Base-by-base conservation (phyloP, 2,329 filamentous ascomycete genomes). In the Ophiostoma perfectum region DNA sequence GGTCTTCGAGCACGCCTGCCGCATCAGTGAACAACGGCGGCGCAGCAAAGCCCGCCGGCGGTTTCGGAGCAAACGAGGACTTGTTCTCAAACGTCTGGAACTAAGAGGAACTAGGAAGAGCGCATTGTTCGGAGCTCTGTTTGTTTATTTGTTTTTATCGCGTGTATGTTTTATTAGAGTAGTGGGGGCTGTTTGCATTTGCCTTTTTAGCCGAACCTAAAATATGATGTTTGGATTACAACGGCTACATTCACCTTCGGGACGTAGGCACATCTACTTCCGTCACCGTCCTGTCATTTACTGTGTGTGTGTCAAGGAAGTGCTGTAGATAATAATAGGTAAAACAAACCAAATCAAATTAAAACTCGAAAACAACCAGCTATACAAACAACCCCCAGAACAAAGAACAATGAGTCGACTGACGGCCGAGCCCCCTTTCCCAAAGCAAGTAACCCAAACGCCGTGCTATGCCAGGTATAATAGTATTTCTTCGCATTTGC, bases 1-100 rank as follows among this genome's bases (percentile, higher is more conserved):
- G 94, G 94, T 88, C 91, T 64, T 96, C 92, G 83, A 80, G 89
- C 85, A 75, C 84, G 73, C 39, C 44, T 14, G 73, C 66, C 82
- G 79, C 82, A 8, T 76, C 78, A 27, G 49, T 18, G 12, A 55
- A 9, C 65, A 66, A 65, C 78, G 38, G 75, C 78, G 41, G 75
- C 78, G 41, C 74, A 78, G 14, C 83, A 65, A 86, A 90, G 78
- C 81, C 66, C 1, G 79, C 84, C 39, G 80, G 83, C 36, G 85
- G 85, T 14, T 86, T 89, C 73, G 88, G 85, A 27, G 86, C 83
- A 67, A 88, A 86, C 67, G 94, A 97, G 72, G 94, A 98, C 80
- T 78, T 98, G 74, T 98, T 98, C 79, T 93, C 90, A 44, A 98
- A 98, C 78, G 94, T 98, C 65, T 98, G 94, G 94, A 86, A 93